Percentiles rank a stretch among this genome's conserved stretches.
These are phyloP conservation scores for Naematelia encephala DNA, from an alignment of 768 basidiomycete species.

Conservation along the genomic window DNA sequence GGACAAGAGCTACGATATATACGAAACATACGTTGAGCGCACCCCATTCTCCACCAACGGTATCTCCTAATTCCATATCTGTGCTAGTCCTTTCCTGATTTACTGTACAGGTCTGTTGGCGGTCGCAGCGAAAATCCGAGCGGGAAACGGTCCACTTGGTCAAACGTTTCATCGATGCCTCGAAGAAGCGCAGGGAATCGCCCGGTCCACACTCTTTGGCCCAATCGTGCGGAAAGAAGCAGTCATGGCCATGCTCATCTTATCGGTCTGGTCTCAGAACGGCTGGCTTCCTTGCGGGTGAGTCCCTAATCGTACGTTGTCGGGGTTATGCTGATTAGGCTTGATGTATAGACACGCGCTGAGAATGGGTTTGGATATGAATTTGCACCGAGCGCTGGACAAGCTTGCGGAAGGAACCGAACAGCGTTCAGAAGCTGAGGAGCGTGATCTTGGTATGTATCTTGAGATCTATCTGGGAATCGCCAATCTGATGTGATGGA, in stretches of 20 bases:
- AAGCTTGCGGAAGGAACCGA: conserved; percentile 70
- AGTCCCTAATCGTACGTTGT: neutral
- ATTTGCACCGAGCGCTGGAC: conserved; percentile 85
- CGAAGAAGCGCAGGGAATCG: conserved; percentile 94
- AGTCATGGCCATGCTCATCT: conserved; percentile 81
- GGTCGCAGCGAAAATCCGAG: conserved; percentile 85
- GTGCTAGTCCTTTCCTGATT: neutral
- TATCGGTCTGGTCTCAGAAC: conserved; percentile 90
- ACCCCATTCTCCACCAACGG: conserved; percentile 95
- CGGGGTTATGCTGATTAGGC: neutral
- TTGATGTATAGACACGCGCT: conserved; percentile 63
- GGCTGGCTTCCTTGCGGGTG: conserved; percentile 87
- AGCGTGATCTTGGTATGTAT: conserved; percentile 84
- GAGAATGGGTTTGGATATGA: conserved; percentile 92
- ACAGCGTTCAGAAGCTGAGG: conserved; percentile 67
- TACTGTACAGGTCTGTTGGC: conserved; percentile 61
- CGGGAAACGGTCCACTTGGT: conserved; percentile 79
- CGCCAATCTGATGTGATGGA: neutral
- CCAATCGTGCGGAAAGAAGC: conserved; percentile 92
- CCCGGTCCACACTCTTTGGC: conserved; percentile 86
- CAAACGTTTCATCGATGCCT: conserved; percentile 84
- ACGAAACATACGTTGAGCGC: conserved; percentile 84
- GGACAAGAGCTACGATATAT: conserved; percentile 88
- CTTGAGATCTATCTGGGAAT: conserved; percentile 31
- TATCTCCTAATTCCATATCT: neutral